Percentiles rank a stretch among this genome's conserved stretches.
Evolutionary conservation across 345 rosid species (phyloP).

Genomic region (Trapa bicornis): DNA sequence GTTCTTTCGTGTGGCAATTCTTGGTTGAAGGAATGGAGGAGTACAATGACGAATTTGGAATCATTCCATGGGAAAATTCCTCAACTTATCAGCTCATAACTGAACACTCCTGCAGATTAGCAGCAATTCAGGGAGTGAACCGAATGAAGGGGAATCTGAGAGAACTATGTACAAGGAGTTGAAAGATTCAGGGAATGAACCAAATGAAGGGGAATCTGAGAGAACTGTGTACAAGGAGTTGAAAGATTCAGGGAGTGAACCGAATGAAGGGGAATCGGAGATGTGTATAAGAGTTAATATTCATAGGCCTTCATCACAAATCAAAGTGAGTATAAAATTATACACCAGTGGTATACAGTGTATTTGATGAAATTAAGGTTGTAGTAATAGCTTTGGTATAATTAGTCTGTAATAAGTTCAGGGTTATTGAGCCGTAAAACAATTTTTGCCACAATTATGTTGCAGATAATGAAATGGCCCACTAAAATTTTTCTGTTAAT

Average conservation of each 20-base stretch:
- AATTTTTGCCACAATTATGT: not conserved
- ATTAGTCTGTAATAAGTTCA: too few species aligned
- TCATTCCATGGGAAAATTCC: constrained; percentile 66
- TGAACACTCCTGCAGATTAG: constrained; percentile 63
- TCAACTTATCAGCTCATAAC: constrained; percentile 42
- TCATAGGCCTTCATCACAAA: too few species aligned
- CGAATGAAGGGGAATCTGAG: constrained; percentile 22
- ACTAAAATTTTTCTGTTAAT: not conserved
- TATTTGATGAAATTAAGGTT: too few species aligned
- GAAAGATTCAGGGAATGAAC: constrained; percentile 22
- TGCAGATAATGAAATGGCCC: not conserved
- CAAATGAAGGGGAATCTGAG: constrained; percentile 22
- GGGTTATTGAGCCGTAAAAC: too few species aligned
- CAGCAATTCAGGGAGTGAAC: constrained; percentile 25
- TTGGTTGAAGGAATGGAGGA: constrained; percentile 75
- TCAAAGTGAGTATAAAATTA: too few species aligned
- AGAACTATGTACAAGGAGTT: constrained; percentile 30
- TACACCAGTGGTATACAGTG: too few species aligned
- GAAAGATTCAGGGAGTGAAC: constrained; percentile 13
- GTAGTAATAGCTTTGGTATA: too few species aligned
- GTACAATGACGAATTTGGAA: constrained; percentile 69
- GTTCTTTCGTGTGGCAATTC: constrained; percentile 75
- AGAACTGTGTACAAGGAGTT: not conserved
- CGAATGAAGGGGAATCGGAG: constrained; percentile 22
- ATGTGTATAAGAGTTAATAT: constrained; percentile 22